A percentile compares a stretch with the other conserved stretches of the same genome.
phyloP scores from a whole-genome alignment of 1,139 yeast genomes.

The Eremothecium gossypii region DNA sequence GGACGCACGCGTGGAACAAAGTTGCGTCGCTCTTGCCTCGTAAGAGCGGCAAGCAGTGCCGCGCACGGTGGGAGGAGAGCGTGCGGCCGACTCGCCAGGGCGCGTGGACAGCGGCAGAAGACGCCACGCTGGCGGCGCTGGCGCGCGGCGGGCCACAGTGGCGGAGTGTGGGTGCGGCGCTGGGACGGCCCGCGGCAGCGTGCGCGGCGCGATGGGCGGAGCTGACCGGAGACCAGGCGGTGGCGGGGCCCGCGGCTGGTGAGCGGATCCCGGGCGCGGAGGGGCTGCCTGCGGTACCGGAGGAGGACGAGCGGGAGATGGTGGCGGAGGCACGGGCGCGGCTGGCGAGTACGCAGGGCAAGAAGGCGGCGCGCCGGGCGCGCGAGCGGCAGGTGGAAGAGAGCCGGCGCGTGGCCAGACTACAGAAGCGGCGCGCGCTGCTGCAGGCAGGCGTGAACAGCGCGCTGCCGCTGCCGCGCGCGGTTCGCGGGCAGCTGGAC shows the following conservation, averaged over 20 bases:
- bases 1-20: conserved; percentile 89
- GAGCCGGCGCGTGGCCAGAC: conserved; percentile 60
- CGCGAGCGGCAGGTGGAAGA: conserved; percentile 76
- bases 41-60: conserved; percentile 86
- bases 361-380: conserved; percentile 85
- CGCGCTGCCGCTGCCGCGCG: conserved; percentile 33
- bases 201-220: conserved; percentile 83
- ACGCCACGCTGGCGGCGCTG: conserved; percentile 55
- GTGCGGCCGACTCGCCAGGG: conserved; percentile 59
- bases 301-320: conserved; percentile 90
- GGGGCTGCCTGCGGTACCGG: conserved; percentile 76
- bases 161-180: conserved; percentile 73
- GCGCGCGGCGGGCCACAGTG: conserved; percentile 82
- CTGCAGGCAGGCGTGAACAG: conserved; percentile 76
- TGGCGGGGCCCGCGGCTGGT: conserved; percentile 37
- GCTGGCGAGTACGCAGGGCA: conserved; percentile 86
- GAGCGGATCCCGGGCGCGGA: conserved; percentile 68
- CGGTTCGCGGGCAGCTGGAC: conserved; percentile 50
- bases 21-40: conserved; percentile 79
- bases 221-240: conserved; percentile 51
- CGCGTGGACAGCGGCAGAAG: conserved; percentile 73
- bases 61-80: conserved; percentile 89
- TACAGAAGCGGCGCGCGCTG: conserved; percentile 77
- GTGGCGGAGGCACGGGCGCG: conserved; percentile 88
- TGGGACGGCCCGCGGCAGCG: conserved; percentile 81